Evolutionary conservation across 495 filamentous ascomycete genomes (phyloP).

Genomic region (Podospora sp.): DNA sequence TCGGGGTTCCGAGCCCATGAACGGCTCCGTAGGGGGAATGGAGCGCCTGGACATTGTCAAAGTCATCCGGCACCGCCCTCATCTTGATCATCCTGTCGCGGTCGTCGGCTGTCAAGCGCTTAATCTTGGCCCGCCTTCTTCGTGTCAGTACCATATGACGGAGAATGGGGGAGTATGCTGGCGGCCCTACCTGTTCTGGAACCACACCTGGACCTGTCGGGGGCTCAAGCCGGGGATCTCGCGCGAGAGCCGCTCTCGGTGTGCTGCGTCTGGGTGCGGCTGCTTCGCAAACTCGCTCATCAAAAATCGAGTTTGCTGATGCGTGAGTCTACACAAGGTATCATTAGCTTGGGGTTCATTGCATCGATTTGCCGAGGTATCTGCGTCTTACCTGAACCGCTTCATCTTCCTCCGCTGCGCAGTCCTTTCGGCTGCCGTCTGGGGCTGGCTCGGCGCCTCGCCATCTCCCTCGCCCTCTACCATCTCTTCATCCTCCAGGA

Average conservation of each 20-base stretch:
- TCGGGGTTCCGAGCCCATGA: slow-evolving; percentile 56
- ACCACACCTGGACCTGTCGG: slow-evolving; percentile 97
- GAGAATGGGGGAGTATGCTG: background rate
- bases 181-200: slow-evolving; percentile 84
- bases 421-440: slow-evolving; percentile 69
- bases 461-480: slow-evolving; percentile 48
- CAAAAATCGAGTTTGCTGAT: slow-evolving; percentile 93
- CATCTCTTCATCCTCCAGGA: slow-evolving; percentile 54
- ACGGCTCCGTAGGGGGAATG: slow-evolving; percentile 72
- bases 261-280: slow-evolving; percentile 91
- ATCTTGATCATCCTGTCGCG: slow-evolving; percentile 94
- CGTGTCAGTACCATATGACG: slow-evolving; percentile 23
- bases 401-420: slow-evolving; percentile 94
- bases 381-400: slow-evolving; percentile 71
- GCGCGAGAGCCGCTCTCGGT: slow-evolving; percentile 83
- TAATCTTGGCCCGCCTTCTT: slow-evolving; percentile 87
- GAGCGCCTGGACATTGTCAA: slow-evolving; percentile 87
- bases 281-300: slow-evolving; percentile 98
- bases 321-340: slow-evolving; percentile 69
- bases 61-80: slow-evolving; percentile 85
- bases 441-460: slow-evolving; percentile 51
- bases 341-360: background rate
- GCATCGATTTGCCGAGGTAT: background rate
- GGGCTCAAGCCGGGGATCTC: slow-evolving; percentile 94
- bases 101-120: slow-evolving; percentile 89